phyloP scores from a whole-genome alignment of 2,329 filamentous ascomycete genomes.

The Xylariaceae sp. region DNA sequence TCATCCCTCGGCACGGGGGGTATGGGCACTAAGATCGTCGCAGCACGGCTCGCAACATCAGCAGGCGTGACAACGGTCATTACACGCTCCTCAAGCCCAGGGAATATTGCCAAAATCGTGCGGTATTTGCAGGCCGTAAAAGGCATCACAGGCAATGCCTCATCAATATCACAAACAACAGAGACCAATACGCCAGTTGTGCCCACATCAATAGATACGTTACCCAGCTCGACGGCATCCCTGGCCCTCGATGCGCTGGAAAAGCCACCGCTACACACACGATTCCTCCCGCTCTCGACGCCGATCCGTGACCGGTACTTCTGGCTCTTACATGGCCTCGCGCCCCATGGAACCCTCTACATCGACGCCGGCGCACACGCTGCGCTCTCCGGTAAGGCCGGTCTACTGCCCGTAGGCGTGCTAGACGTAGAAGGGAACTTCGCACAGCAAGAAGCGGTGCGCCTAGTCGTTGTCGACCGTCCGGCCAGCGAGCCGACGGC shows the following conservation, averaged over 20 bases:
- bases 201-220: constrained; percentile 33
- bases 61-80: constrained; percentile 96
- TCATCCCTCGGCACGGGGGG: constrained; percentile 89
- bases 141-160: constrained; percentile 31
- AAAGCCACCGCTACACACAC: constrained; percentile 73
- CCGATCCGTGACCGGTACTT: constrained; percentile 93
- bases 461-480: constrained; percentile 75
- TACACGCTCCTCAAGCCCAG: constrained; percentile 86
- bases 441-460: constrained; percentile 86
- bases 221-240: constrained; percentile 43
- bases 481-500: constrained; percentile 19
- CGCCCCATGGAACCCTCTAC: constrained; percentile 84
- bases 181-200: constrained; percentile 21
- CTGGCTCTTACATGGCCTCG: constrained; percentile 91
- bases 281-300: constrained; percentile 78
- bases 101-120: constrained; percentile 85
- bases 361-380: constrained; percentile 86
- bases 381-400: constrained; percentile 77
- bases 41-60: constrained; percentile 84
- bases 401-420: constrained; percentile 85
- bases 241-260: constrained; percentile 34
- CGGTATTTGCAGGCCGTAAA: constrained; percentile 67
- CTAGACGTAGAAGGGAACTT: constrained; percentile 86
- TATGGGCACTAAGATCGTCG: constrained; percentile 97
- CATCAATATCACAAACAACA: constrained; percentile 19